Percentiles rank a stretch among this genome's conserved stretches.
Conservation (phyloP, 164 flowering plant genomes). For the Kingdonia uniflora region DNA sequence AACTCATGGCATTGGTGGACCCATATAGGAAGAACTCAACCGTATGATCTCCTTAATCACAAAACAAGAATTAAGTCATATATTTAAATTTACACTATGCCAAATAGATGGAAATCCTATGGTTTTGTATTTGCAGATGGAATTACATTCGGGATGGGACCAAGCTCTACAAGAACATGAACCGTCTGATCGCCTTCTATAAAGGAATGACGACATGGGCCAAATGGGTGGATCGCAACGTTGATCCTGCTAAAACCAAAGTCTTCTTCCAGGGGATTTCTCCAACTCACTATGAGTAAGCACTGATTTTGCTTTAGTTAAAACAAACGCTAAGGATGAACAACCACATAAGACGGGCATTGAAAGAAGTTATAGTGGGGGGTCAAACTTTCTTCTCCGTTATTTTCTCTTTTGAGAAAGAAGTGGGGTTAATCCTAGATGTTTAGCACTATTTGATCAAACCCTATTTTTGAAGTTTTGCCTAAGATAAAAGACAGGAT, state of each 20-base stretch:
- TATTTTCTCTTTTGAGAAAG: no score
- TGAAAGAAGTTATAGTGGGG: no score
- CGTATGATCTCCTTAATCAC: slow-evolving; percentile 4
- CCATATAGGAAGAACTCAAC: slow-evolving; percentile 12
- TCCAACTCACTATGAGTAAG: slow-evolving; percentile 78
- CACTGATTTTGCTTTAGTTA: neutral
- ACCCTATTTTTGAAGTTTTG: no score
- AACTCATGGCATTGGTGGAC: slow-evolving; percentile 20
- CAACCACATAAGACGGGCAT: no score
- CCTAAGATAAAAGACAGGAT: no score
- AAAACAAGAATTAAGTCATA: neutral
- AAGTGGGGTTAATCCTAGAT: no score
- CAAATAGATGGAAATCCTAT: no score
- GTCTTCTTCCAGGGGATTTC: slow-evolving; percentile 76
- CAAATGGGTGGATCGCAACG: slow-evolving; percentile 55
- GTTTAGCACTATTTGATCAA: no score
- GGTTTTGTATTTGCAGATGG: slow-evolving; percentile 41
- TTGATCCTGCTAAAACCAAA: slow-evolving; percentile 54
- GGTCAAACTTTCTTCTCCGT: no score
- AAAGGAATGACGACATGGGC: slow-evolving; percentile 80
- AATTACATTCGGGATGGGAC: slow-evolving; percentile 48
- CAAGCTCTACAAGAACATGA: slow-evolving; percentile 50
- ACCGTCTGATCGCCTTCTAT: slow-evolving; percentile 55
- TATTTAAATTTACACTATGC: no score
- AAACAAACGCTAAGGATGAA: no score